Conservation (phyloP, 441 rosid species). For the Isatis lusitanica region DNA sequence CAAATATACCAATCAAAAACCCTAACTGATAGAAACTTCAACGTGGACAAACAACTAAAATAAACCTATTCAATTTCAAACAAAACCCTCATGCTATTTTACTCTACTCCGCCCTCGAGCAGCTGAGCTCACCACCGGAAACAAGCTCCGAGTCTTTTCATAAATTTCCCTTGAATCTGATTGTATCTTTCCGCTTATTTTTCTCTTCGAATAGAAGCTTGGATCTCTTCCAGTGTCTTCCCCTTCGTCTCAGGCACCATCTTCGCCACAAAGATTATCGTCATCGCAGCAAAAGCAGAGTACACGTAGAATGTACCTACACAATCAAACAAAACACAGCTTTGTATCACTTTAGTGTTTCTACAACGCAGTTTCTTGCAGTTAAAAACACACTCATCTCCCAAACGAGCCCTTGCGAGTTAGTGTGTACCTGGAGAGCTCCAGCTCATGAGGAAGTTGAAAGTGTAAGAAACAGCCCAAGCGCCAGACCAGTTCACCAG, state of each 20-base stretch:
- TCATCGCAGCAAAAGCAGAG: conserved; percentile 60
- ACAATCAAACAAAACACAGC: neutral
- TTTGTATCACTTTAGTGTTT: neutral
- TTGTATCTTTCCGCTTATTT: neutral
- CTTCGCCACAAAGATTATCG: conserved; percentile 73
- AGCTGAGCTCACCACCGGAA: conserved; percentile 1
- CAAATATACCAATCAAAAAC: neutral
- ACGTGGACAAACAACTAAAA: neutral
- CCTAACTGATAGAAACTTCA: neutral
- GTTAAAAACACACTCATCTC: neutral
- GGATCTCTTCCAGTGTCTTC: conserved; percentile 86
- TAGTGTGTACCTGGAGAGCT: conserved; percentile 58
- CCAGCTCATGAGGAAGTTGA: conserved; percentile 84
- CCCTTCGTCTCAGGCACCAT: conserved; percentile 91
- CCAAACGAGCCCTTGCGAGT: neutral
- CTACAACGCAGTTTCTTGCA: neutral
- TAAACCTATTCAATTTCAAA: neutral
- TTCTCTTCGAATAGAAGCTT: conserved; percentile 54
- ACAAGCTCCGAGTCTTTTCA: neutral
- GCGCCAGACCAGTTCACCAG: conserved; percentile 91
- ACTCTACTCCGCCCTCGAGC: neutral
- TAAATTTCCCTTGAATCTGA: neutral
- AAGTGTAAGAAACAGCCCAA: conserved; percentile 85
- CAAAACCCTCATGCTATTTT: neutral
- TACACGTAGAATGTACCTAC: conserved; percentile 81